phyloP scores from a whole-genome alignment of 2,329 filamentous ascomycete species.

The Calonectria pseudoturangicola region DNA sequence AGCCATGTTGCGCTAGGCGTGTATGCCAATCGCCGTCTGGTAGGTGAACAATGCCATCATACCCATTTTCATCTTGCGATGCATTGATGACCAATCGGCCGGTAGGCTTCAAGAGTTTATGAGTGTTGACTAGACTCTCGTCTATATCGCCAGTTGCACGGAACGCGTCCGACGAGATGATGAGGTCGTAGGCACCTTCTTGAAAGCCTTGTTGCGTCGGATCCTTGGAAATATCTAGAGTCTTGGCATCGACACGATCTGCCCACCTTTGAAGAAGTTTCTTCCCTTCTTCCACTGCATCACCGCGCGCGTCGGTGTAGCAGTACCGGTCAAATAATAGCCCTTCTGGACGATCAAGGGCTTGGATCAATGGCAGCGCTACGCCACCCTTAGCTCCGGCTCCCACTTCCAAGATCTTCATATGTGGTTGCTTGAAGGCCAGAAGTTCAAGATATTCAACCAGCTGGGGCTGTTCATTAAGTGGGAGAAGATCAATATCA shows the following conservation, averaged over 20 bases:
- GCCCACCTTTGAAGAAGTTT: slow-evolving; percentile 28
- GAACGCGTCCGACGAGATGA: slow-evolving; percentile 29
- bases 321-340: slow-evolving; percentile 32
- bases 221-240: slow-evolving; percentile 31
- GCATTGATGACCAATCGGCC: slow-evolving; percentile 32
- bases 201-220: slow-evolving; percentile 30
- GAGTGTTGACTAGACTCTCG: slow-evolving; percentile 29
- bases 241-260: slow-evolving; percentile 25
- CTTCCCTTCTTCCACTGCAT: slow-evolving; percentile 24
- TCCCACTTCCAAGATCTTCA: slow-evolving; percentile 40
- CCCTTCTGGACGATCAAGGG: slow-evolving; percentile 34
- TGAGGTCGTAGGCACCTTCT: slow-evolving; percentile 32
- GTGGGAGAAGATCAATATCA: slow-evolving; percentile 33
- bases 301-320: slow-evolving; percentile 15
- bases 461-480: neutral
- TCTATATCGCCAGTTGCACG: neutral
- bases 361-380: slow-evolving; percentile 31
- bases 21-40: slow-evolving; percentile 18
- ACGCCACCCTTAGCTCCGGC: neutral
- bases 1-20: slow-evolving; percentile 28
- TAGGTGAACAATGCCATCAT: neutral
- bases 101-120: slow-evolving; percentile 34
- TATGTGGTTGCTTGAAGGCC: slow-evolving; percentile 41
- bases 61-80: neutral
- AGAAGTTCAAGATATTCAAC: slow-evolving; percentile 35